Conservation (phyloP, 2,329 filamentous ascomycete species). For the Uncinocarpus reesii region DNA sequence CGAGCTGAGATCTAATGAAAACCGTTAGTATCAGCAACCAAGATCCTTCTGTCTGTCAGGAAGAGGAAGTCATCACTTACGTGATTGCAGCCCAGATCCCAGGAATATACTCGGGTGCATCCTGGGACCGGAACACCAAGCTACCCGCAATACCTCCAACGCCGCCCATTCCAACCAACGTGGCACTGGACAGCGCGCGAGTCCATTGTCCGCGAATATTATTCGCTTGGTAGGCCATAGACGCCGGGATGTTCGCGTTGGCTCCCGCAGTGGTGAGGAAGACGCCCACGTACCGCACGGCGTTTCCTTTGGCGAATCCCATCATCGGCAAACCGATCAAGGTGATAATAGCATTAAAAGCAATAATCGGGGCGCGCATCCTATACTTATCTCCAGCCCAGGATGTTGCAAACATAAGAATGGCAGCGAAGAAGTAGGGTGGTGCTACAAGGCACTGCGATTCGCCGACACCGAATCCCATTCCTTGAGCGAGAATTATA, state of each 20-base stretch:
- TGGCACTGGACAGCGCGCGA: conserved; percentile 66
- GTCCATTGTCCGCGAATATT: conserved; percentile 87
- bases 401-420: conserved; percentile 51
- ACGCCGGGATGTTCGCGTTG: conserved; percentile 65
- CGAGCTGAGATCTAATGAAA: conserved; percentile 25
- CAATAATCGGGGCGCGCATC: conserved; percentile 55
- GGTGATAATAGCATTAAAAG: conserved; percentile 55
- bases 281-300: conserved; percentile 60
- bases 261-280: conserved; percentile 67
- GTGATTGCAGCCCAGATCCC: conserved; percentile 28
- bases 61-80: conserved; percentile 11
- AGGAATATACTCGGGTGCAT: conserved; percentile 29
- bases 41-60: not conserved
- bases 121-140: conserved; percentile 54
- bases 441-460: conserved; percentile 64
- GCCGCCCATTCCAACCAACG: conserved; percentile 64
- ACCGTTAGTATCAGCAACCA: conserved; percentile 33
- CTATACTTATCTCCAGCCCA: conserved; percentile 58
- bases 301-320: conserved; percentile 51
- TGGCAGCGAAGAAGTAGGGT: conserved; percentile 55
- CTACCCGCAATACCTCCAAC: conserved; percentile 68
- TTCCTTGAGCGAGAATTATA: conserved; percentile 54
- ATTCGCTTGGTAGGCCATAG: conserved; percentile 74
- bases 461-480: conserved; percentile 54
- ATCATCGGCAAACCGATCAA: conserved; percentile 63